Conservation (phyloP, 1,139 yeast genomes). For the Pneumocystis murina region DNA sequence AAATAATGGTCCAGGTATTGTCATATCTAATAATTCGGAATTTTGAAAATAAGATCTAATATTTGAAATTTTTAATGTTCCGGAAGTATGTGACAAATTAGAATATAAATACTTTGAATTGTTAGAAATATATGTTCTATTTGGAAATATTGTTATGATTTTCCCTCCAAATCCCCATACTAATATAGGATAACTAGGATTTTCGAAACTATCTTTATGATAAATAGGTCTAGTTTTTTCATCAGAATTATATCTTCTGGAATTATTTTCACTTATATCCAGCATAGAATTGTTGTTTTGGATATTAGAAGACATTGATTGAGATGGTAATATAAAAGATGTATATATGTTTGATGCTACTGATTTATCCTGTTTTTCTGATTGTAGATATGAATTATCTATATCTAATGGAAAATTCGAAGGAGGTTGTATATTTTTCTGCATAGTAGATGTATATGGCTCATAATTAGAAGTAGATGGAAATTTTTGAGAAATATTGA, state of each 20-base stretch:
- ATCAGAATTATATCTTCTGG: not conserved
- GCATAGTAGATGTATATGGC: not conserved
- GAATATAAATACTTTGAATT: slow-evolving; percentile 2
- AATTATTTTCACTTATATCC: not conserved
- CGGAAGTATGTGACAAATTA: slow-evolving; percentile 1
- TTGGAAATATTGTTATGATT: slow-evolving; percentile 34
- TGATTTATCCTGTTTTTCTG: not conserved
- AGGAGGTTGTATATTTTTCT: not conserved
- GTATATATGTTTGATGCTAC: not conserved
- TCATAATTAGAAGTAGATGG: not conserved
- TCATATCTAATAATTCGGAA: not conserved
- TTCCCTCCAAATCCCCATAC: slow-evolving; percentile 46
- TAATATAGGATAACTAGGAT: slow-evolving; percentile 29
- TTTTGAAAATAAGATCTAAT: not conserved
- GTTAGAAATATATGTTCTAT: not conserved
- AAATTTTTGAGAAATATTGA: not conserved
- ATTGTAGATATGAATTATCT: not conserved
- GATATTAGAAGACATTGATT: not conserved
- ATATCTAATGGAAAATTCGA: not conserved
- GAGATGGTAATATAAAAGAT: not conserved
- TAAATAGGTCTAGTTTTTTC: not conserved
- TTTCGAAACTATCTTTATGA: not conserved
- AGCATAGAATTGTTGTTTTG: not conserved
- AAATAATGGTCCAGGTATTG: not conserved
- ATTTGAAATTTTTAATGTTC: not conserved